Evolutionary conservation across 176 grass and related monocot species (phyloP), one percentile per base, ranked within the genome.

Genomic region (Microstegium vimineum): DNA sequence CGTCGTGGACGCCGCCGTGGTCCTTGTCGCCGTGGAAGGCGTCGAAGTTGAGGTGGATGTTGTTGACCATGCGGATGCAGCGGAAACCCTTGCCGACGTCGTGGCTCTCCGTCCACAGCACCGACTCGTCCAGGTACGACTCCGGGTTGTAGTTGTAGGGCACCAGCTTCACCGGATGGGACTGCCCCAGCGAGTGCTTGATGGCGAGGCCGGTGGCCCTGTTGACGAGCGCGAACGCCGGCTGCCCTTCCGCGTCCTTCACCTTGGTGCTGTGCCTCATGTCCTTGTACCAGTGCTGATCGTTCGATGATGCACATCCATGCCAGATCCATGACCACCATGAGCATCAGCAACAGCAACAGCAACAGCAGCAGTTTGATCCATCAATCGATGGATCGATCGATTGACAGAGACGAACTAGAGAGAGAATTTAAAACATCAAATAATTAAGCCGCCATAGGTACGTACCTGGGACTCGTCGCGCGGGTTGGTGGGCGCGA

Each of bases 211-310:
- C 90, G 26, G 94, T 93, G 37, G 83, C 90, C 46, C 81, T 85
- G 84, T 88, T 93, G 42, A 97, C 77, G 18, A 97, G 88, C 57
- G 86, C 83, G 84, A 97, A 97, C 46, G 86, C 86, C 38, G 94
- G 90, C 23, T 47, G 45, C 17, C 86, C 88, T 46, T 96, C 90
- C 52, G 66, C 83, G 80, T 96, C 94, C 86, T 91, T 93, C 52
- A 93, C 84, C 22, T 2, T 75, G 1, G 88, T 93, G 83, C 88
- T 91, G 69, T 83, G 75, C 75, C 75, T 73, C 94, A 93, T 87
- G 69, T 96, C 88, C 86, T 90, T 93, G 88, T 87, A 93, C 94
- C 90, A 96, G 75, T 93, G 90, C 90, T 96, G n/a, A n/a, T n/a
- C n/a, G n/a, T n/a, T n/a, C n/a, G n/a, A n/a, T n/a, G n/a, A n/a